Evolutionary conservation across 805 yeast species (phyloP).

Genomic region (Yarrowia sp.): DNA sequence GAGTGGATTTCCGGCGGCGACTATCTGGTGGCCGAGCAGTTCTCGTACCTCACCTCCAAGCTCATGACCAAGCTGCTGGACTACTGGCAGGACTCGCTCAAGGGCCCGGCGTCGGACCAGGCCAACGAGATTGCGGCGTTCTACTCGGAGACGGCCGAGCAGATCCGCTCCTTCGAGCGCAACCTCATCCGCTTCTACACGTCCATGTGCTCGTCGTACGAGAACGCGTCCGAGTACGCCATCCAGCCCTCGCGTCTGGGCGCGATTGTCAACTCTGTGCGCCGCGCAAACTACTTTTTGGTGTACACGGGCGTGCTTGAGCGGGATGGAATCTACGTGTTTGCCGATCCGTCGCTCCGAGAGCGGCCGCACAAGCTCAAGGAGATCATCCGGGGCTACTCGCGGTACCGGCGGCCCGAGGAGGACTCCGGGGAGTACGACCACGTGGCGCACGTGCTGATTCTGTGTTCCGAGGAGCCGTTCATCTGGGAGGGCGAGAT

Average conservation of each 20-base stretch:
- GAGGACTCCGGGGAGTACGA: constrained; percentile 30
- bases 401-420: constrained; percentile 35
- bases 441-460: constrained; percentile 63
- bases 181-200: constrained; percentile 76
- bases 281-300: constrained; percentile 68
- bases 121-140: constrained; percentile 52
- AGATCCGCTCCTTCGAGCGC: constrained; percentile 57
- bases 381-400: constrained; percentile 37
- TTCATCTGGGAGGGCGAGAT: constrained; percentile 88
- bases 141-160: constrained; percentile 43
- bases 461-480: constrained; percentile 77
- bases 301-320: constrained; percentile 72
- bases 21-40: constrained; percentile 73
- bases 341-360: constrained; percentile 64
- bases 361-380: constrained; percentile 41
- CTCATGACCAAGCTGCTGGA: constrained; percentile 65
- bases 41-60: constrained; percentile 62
- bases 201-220: constrained; percentile 59
- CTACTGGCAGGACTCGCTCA: constrained; percentile 69
- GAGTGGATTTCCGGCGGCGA: constrained; percentile 78
- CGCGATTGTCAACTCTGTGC: constrained; percentile 56
- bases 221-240: constrained; percentile 56
- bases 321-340: constrained; percentile 70
- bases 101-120: constrained; percentile 52
- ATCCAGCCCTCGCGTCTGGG: constrained; percentile 40